Percentiles rank a stretch among this genome's conserved stretches.
Evolutionary conservation across 768 basidiomycete genomes (phyloP).

Genomic region (Tylopilus rubrobrunneus): DNA sequence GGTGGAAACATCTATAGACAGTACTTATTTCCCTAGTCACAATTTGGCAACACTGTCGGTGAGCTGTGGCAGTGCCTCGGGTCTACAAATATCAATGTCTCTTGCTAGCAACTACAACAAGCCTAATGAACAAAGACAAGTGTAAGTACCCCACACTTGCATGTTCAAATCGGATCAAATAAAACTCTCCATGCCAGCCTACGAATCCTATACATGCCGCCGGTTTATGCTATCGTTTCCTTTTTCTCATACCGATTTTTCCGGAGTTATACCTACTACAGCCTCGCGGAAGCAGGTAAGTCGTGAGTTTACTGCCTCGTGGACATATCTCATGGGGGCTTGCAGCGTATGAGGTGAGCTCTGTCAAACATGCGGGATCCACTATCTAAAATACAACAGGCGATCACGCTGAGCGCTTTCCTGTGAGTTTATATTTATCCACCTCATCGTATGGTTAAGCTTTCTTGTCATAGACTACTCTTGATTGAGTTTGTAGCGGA

Average conservation of each 20-base stretch:
- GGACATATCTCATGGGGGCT: conserved; percentile 23
- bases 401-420: conserved; percentile 83
- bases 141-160: conserved; percentile 42
- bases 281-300: conserved; percentile 48
- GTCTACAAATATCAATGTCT: background rate
- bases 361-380: conserved; percentile 1
- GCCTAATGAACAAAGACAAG: conserved; percentile 72
- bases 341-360: conserved; percentile 63
- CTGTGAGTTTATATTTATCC: conserved; percentile 46
- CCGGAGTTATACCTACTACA: conserved; percentile 67
- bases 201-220: conserved; percentile 83
- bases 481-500: conserved; percentile 82
- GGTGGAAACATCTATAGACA: conserved; percentile 29
- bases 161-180: background rate
- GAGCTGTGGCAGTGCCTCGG: conserved; percentile 17
- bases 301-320: conserved; percentile 5
- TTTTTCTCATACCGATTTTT: conserved; percentile 87
- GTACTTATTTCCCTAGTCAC: conserved; percentile 50
- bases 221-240: conserved; percentile 75
- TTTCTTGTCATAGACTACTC: conserved; percentile 49
- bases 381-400: conserved; percentile 39
- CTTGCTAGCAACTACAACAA: conserved; percentile 63
- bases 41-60: conserved; percentile 64
- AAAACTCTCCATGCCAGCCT: conserved; percentile 39
- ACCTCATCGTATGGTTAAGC: background rate